A percentile compares a stretch with the other conserved stretches of the same genome.
phyloP scores from a whole-genome alignment of 148 eudicot genomes.

The Linanthus parryae region DNA sequence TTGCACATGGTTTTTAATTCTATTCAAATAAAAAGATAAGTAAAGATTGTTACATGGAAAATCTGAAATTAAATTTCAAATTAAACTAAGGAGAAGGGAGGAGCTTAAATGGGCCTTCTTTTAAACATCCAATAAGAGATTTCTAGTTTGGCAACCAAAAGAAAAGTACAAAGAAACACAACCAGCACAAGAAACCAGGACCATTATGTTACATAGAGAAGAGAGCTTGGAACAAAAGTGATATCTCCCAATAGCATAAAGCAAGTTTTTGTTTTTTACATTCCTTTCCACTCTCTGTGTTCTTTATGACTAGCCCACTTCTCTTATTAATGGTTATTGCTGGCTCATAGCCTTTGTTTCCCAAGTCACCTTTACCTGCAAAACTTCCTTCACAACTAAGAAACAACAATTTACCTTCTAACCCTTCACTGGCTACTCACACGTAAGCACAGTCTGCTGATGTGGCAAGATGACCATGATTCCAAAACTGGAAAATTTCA shows the following conservation, averaged over 20 bases:
- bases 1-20: conserved; percentile 16
- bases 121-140: conserved; percentile 19
- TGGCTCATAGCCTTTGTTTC: conserved; percentile 22
- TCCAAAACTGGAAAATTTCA: conserved; percentile 13
- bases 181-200: conserved; percentile 57
- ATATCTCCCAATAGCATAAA: conserved; percentile 55
- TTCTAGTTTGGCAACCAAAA: conserved; percentile 24
- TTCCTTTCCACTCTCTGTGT: conserved; percentile 32
- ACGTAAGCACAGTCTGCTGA: conserved; percentile 19
- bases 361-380: conserved; percentile 12
- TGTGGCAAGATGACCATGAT: conserved; percentile 26
- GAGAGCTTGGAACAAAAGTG: conserved; percentile 84
- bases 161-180: conserved; percentile 51
- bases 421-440: conserved; percentile 9
- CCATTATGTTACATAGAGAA: conserved; percentile 50
- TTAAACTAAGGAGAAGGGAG: conserved; percentile 11
- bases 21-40: background rate
- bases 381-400: conserved; percentile 48
- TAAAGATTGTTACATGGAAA: conserved; percentile 9
- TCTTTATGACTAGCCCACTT: conserved; percentile 22
- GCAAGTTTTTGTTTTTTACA: conserved; percentile 45
- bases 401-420: conserved; percentile 13
- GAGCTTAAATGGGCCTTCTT: conserved; percentile 6
- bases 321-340: conserved; percentile 17
- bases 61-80: too few species aligned